Base-by-base conservation (phyloP, 805 yeast species). In the Pichia phayaonensis region DNA sequence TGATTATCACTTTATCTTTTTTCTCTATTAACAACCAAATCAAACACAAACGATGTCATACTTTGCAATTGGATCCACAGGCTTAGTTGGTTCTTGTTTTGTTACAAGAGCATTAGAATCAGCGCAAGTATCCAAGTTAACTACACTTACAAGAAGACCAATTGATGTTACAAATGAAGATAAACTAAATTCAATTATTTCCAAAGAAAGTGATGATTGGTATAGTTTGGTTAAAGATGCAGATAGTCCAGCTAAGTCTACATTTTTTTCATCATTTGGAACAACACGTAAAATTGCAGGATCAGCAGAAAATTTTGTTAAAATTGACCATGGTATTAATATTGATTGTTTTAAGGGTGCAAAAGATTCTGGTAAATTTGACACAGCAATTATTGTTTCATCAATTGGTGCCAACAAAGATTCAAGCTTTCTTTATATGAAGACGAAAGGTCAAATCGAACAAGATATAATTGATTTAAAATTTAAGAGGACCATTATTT, bases 251-350 rank as follows among this genome's bases (percentile, higher is more conserved):
- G 59, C 56, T 4, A 60, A 72, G 12, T 72, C 75, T 27, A 68
- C 71, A 4, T 70, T 83, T 49, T 77, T 85, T 56, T 78, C 87
- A 2, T 81, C 83, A 0, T 75, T 90, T 56, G 96, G 90, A 8
- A 85, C 96, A 8, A 87, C 95, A 1, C 74, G 77, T 47, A 83
- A 76, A 2, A 73, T 68, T 29, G 96, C 89, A 5, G 95, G 96
- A 18, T 74, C 85, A 1, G 68, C 80, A n/a, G 86, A 77, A 23
- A 76, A 79, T 24, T 94, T 86, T 67, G 73, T 75, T 56, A 72
- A 74, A 58, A 81, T 90, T 57, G 97, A 90, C 61, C 78, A 82
- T 57, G 95, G 86, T 50, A 70, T 84, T 58, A 88, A 87, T 61
- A 63, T 77, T 40, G 79, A 73, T 40, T 68, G 84, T 38, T 95